Evolutionary conservation across 768 basidiomycete species (phyloP), one percentile per base, ranked within the genome.

Genomic region (Macrolepiota dolichaula): DNA sequence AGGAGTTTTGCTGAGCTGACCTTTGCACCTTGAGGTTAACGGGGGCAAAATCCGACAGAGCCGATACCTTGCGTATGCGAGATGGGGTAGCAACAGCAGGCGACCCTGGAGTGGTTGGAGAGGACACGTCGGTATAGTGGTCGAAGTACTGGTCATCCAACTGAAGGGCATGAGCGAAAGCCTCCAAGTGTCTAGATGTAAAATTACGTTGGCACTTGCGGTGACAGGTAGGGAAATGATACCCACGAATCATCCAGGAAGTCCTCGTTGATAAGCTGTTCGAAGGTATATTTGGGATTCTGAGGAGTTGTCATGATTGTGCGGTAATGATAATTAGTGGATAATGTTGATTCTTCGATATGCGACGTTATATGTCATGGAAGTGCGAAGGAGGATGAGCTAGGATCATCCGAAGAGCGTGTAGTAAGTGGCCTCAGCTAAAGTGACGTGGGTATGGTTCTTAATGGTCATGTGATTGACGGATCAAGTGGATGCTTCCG

Each of bases 1-100:
- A 24, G 10, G 24, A 25, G 37, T 42, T 37, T 25, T 47, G 50
- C 62, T 24, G 35, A 49, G 63, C 77, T 59, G 65, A 92, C 92
- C 83, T 85, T 71, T 85, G 88, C 19, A 98, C 87, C 69, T 80
- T 88, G 65, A 93, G 74, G 70, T 97, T 92, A 25, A 98, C 85
- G 0, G 96, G 97, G 4, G 95, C 92, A 66, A 93, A 94, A 70
- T 96, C 94, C 1, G 87, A 90, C 53, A 93, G 75, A 1, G 92
- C 92, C 54, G 90, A 86, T 5, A 96, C 85, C 74, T 92, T 94
- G 69, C 85, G 82, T 24, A 92, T 81, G 17, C 91, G 86, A 5
- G 67, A 68, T 65, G 72, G 64, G 53, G 64, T 65, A 42, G 70
- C 66, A 42, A 63, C 62, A 5, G 62, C 38, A 4, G 79, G 78